Conservation (phyloP, 257 asterid genomes). For the Marsdenia floribunda region DNA sequence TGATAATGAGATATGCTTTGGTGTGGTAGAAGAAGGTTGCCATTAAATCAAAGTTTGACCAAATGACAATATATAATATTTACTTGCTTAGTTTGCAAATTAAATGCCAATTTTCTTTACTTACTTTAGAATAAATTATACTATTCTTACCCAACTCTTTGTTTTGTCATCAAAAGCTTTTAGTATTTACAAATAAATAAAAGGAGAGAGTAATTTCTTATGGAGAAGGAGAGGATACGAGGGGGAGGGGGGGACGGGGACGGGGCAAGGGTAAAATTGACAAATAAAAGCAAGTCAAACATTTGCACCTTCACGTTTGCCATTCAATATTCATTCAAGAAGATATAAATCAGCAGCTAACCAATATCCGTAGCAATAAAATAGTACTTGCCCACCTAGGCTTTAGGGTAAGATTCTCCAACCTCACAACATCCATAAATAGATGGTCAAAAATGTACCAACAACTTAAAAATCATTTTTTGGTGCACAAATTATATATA, state of each 20-base stretch:
- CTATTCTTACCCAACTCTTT: too few species aligned
- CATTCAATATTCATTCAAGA: neutral
- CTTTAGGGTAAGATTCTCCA: neutral
- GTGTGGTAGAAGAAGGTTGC: conserved; percentile 6
- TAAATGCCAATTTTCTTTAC: too few species aligned
- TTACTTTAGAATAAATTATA: too few species aligned
- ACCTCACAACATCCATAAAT: neutral
- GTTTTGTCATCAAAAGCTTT: too few species aligned
- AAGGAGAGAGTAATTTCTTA: too few species aligned
- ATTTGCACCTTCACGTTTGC: neutral
- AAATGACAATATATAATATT: conserved; percentile 2
- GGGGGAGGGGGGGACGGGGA: too few species aligned
- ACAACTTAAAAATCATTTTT: neutral
- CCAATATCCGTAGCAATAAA: neutral
- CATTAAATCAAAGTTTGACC: conserved; percentile 17
- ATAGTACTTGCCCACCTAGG: neutral
- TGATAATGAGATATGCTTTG: neutral
- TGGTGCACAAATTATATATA: neutral
- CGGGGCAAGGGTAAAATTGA: neutral
- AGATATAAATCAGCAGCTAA: neutral
- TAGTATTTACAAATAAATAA: too few species aligned
- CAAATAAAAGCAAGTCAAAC: neutral
- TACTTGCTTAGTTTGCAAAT: too few species aligned
- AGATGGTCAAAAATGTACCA: conserved; percentile 6
- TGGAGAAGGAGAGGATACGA: too few species aligned